Base-by-base conservation (phyloP, 805 yeast species). In the Candida pini region DNA sequence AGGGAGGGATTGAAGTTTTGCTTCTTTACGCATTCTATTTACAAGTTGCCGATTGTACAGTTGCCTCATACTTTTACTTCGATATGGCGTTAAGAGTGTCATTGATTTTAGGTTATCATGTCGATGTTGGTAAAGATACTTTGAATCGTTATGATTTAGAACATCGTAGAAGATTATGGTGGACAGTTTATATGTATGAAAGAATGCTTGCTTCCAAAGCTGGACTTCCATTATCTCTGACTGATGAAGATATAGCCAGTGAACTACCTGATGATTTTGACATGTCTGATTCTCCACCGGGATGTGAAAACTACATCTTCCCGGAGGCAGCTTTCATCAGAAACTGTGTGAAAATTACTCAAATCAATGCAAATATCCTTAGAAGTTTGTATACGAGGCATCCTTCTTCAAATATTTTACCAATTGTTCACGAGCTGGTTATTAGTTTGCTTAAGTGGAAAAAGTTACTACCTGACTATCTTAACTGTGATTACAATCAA, bases 11-110 rank as follows among this genome's bases (percentile, higher is more conserved):
- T 16, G 94, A 83, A 53, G 87, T 81, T 3, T 64, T 81, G 63
- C 56, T 83, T 18, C 59, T 83, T 13, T 82, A 82, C 58, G 90
- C 90, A 0, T 83, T 83, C 49, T 83, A 80, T 52, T 60, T 83
- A 20, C 94, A 83, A 54, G 90, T 83, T 18, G 90, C 90, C 0
- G 94, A 83, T 52, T 81, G 88, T 50, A 83, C 89, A 1, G 79
- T 82, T 6, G 83, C 89, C 1, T 81, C 89, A 4, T 83, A 83
- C 48, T 81, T 83, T 49, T 83, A 82, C 56, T 81, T 83, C 57
- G 89, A 89, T 3, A 68, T 79, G 39, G 90, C 90, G 0, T 55
- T 83, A 24, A 64, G 89, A 38, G 77, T 89, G 0, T 77, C 87
- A 6, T 62, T 83, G 35, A 76, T 82, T 30, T 56, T 82, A 18